Evolutionary conservation across 805 yeast species (phyloP).

Genomic region (Sugiyamaella smithiae): DNA sequence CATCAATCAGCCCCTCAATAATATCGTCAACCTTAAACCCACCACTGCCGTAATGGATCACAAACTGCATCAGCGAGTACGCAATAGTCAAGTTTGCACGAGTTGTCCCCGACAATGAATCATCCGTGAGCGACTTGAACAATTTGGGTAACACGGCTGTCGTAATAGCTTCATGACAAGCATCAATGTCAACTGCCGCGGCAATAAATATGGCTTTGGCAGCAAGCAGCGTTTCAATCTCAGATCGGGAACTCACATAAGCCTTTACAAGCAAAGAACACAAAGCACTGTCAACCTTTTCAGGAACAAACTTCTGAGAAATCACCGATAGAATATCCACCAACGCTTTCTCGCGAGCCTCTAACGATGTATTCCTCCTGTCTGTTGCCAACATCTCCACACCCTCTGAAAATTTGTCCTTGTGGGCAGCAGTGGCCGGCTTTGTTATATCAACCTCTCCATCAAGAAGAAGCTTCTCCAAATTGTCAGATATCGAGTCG

Average conservation of each 20-base stretch:
- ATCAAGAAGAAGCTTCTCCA: slow-evolving; percentile 16
- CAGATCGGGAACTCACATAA: slow-evolving; percentile 28
- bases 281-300: slow-evolving; percentile 21
- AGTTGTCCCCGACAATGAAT: slow-evolving; percentile 14
- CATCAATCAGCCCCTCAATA: slow-evolving; percentile 27
- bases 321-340: slow-evolving; percentile 27
- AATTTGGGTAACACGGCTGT: slow-evolving; percentile 20
- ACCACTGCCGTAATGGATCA: slow-evolving; percentile 34
- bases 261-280: slow-evolving; percentile 25
- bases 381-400: slow-evolving; percentile 31
- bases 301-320: slow-evolving; percentile 34
- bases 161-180: slow-evolving; percentile 21
- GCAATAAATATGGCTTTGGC: slow-evolving; percentile 29
- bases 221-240: slow-evolving; percentile 30
- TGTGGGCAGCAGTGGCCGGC: slow-evolving; percentile 10
- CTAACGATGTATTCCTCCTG: slow-evolving; percentile 31
- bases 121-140: slow-evolving; percentile 11
- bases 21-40: slow-evolving; percentile 32
- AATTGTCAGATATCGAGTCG: slow-evolving; percentile 18
- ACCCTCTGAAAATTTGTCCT: slow-evolving; percentile 22
- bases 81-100: slow-evolving; percentile 29
- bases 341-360: slow-evolving; percentile 35
- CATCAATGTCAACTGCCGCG: slow-evolving; percentile 29
- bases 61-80: slow-evolving; percentile 31
- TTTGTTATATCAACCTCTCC: slow-evolving; percentile 12